A percentile compares a stretch with the other conserved stretches of the same genome.
Evolutionary conservation across 306 rosid species (phyloP).

Genomic region (Lathyrus tuberosus): DNA sequence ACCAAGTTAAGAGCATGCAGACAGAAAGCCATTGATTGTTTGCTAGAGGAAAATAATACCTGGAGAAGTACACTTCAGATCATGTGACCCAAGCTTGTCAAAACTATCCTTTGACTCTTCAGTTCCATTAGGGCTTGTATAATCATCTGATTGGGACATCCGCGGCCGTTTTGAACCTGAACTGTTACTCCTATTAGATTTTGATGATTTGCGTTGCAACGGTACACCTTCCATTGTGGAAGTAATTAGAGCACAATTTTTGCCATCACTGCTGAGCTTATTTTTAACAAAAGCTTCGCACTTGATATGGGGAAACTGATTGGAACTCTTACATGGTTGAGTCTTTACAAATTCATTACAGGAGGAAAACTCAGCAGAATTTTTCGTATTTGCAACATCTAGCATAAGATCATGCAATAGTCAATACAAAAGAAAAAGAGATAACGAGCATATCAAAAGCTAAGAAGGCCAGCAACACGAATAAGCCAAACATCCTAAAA

Average conservation of each 20-base stretch:
- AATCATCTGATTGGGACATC: conserved; percentile 57
- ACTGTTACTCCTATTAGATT: conserved; percentile 53
- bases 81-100: conserved; percentile 57
- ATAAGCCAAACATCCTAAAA: conserved; percentile 3
- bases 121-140: conserved; percentile 42
- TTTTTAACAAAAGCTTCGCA: conserved; percentile 48
- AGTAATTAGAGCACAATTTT: conserved; percentile 48
- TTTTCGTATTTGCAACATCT: conserved; percentile 55
- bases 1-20: conserved; percentile 25
- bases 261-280: conserved; percentile 41
- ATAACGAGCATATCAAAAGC: background rate
- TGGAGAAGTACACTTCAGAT: conserved; percentile 56
- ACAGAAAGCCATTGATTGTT: conserved; percentile 1
- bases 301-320: conserved; percentile 45
- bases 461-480: background rate
- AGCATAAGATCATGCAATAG: conserved; percentile 41
- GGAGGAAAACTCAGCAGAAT: conserved; percentile 48
- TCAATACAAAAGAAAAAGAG: conserved; percentile 16
- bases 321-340: conserved; percentile 50
- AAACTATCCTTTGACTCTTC: conserved; percentile 58
- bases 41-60: conserved; percentile 48
- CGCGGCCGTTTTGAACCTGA: conserved; percentile 66
- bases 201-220: conserved; percentile 60
- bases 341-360: conserved; percentile 45
- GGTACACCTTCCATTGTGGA: conserved; percentile 50